Percentiles rank a stretch among this genome's conserved stretches.
Conservation (phyloP, 345 rosid species). For the Noccaea caerulescens region DNA sequence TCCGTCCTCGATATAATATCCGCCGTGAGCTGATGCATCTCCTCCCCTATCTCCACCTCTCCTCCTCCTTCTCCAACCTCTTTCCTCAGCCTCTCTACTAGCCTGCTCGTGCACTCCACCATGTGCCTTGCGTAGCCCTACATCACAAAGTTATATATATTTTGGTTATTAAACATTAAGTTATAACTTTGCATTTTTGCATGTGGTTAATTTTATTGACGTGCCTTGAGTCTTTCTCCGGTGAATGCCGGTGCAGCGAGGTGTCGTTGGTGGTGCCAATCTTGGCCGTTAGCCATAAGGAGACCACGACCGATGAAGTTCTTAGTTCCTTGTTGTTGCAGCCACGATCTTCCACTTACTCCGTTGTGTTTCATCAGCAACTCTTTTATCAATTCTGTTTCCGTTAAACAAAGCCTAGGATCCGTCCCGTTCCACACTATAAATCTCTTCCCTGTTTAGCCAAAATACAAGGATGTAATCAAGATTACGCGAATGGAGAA, state of each 20-base stretch:
- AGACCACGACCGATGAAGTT: conserved; percentile 84
- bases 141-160: neutral
- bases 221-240: conserved; percentile 68
- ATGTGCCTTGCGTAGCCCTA: conserved; percentile 78
- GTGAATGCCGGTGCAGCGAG: conserved; percentile 64
- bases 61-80: conserved; percentile 54
- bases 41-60: conserved; percentile 84
- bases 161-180: neutral
- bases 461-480: neutral
- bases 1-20: conserved; percentile 88
- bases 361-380: conserved; percentile 70
- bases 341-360: conserved; percentile 87
- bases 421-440: conserved; percentile 90
- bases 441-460: conserved; percentile 71
- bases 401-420: conserved; percentile 85
- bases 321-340: conserved; percentile 86
- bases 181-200: conserved; percentile 15
- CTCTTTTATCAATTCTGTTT: conserved; percentile 79
- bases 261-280: conserved; percentile 72
- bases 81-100: conserved; percentile 60
- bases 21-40: conserved; percentile 76
- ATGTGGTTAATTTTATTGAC: conserved; percentile 24
- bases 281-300: conserved; percentile 74
- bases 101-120: conserved; percentile 77
- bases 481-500: no score